Conservation (phyloP, 2,329 filamentous ascomycete species). For the Aspergillus tanneri region DNA sequence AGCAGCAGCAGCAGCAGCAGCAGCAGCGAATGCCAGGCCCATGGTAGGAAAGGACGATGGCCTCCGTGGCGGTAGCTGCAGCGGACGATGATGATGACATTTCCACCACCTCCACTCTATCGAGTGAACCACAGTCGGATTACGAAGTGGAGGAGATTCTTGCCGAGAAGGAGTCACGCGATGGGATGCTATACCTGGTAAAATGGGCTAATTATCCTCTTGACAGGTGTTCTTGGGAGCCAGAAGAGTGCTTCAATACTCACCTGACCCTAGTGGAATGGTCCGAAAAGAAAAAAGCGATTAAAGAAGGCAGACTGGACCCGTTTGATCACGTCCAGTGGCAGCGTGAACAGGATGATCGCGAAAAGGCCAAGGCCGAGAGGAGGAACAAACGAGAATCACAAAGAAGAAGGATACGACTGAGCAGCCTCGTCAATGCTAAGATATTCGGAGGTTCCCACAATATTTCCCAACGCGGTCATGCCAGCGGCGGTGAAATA, state of each 20-base stretch:
- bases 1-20: too few relatives aligned
- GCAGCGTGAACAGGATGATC: conserved; percentile 24
- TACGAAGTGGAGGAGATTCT: conserved; percentile 58
- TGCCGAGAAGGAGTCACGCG: conserved; percentile 42
- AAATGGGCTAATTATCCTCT: conserved; percentile 63
- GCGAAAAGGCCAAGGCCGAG: conserved; percentile 22
- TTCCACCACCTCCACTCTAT: conserved; percentile 56
- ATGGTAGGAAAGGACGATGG: background rate
- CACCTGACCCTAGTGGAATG: conserved; percentile 44
- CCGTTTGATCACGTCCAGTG: conserved; percentile 36
- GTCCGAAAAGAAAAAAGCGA: conserved; percentile 34
- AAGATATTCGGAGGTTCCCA: too few relatives aligned
- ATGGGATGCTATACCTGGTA: conserved; percentile 56
- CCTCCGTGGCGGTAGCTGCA: background rate
- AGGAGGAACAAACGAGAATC: conserved; percentile 29
- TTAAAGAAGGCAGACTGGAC: conserved; percentile 28
- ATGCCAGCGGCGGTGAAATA: too few relatives aligned
- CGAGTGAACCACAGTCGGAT: conserved; percentile 47
- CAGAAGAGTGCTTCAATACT: conserved; percentile 41
- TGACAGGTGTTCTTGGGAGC: conserved; percentile 58
- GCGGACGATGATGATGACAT: conserved; percentile 49
- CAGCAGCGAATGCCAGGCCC: background rate
- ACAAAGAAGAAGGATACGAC: conserved; percentile 29
- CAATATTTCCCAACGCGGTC: too few relatives aligned
- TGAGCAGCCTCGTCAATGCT: too few relatives aligned